Conservation (phyloP, 805 yeast genomes). For the Metschnikowia baotianmanensis region DNA sequence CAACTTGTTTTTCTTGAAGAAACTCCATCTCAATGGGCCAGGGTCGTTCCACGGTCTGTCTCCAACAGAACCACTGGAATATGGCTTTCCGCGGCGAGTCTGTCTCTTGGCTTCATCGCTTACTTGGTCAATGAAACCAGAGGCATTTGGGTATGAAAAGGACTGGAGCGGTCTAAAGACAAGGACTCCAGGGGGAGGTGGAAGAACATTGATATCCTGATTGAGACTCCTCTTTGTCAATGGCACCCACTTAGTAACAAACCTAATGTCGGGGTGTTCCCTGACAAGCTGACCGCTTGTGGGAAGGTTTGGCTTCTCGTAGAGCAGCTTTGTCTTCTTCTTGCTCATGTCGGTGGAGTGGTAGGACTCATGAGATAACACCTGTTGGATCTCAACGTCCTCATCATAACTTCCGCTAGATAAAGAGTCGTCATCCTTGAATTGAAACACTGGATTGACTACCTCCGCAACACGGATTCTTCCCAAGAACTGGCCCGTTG, state of each 20-base stretch:
- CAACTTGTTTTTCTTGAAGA: slow-evolving; percentile 19
- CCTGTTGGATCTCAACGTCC: slow-evolving; percentile 44
- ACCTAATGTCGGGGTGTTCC: slow-evolving; percentile 37
- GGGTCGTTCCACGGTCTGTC: slow-evolving; percentile 92
- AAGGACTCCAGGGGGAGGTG: slow-evolving; percentile 89
- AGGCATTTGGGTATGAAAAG: slow-evolving; percentile 77
- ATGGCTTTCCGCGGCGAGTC: slow-evolving; percentile 61
- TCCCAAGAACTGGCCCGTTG: slow-evolving; percentile 82
- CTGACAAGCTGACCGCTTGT: slow-evolving; percentile 24
- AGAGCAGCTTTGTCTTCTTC: slow-evolving; percentile 18
- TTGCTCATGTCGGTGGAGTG: slow-evolving; percentile 24
- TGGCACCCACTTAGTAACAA: slow-evolving; percentile 71
- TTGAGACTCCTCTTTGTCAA: slow-evolving; percentile 50
- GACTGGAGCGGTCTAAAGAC: slow-evolving; percentile 83
- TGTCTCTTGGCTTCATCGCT: slow-evolving; percentile 60
- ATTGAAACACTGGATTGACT: slow-evolving; percentile 53
- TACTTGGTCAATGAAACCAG: slow-evolving; percentile 67
- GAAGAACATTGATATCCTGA: slow-evolving; percentile 52
- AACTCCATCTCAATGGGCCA: slow-evolving; percentile 51
- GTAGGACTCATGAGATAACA: slow-evolving; percentile 32
- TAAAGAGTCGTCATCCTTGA: slow-evolving; percentile 17
- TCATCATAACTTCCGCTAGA: slow-evolving; percentile 22
- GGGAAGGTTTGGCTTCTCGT: slow-evolving; percentile 16
- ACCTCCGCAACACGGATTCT: slow-evolving; percentile 69
- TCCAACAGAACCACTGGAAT: slow-evolving; percentile 36